A percentile compares a stretch with the other conserved stretches of the same genome.
phyloP scores from a whole-genome alignment of 176 grass and related monocot genomes.

The Lolium perenne region DNA sequence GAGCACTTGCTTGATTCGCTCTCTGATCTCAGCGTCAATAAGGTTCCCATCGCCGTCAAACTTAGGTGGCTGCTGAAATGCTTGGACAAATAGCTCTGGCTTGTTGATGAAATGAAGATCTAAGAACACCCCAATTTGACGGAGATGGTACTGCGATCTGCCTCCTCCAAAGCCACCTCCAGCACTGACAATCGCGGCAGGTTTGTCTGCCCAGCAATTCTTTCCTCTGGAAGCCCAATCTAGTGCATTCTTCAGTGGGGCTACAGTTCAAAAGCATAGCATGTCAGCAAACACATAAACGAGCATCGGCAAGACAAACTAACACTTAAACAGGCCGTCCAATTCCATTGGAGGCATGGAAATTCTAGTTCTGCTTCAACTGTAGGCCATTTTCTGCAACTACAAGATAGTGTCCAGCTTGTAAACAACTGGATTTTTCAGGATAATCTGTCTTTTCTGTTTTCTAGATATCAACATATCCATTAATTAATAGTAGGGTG shows the following conservation, averaged over 20 bases:
- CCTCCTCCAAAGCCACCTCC: conserved; percentile 72
- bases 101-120: conserved; percentile 99
- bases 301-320: neutral
- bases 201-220: conserved; percentile 84
- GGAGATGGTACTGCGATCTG: conserved; percentile 82
- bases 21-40: conserved; percentile 60
- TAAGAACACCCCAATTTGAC: conserved; percentile 81
- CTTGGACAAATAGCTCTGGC: conserved; percentile 69
- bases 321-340: neutral
- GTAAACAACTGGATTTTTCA: neutral
- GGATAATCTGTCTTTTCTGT: neutral
- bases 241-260: conserved; percentile 89
- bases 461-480: neutral
- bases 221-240: conserved; percentile 89
- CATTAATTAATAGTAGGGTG: neutral
- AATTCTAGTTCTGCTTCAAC: neutral
- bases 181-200: conserved; percentile 78
- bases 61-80: conserved; percentile 61
- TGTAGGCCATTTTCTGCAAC: neutral
- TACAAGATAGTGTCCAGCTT: neutral
- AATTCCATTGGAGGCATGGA: neutral
- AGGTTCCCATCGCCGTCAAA: conserved; percentile 81
- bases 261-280: conserved; percentile 38
- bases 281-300: conserved; percentile 1
- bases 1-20: conserved; percentile 71